Percentiles rank a stretch among this genome's conserved stretches.
Evolutionary conservation across 768 basidiomycete genomes (phyloP).

Genomic region (Tephrocybe sp.): DNA sequence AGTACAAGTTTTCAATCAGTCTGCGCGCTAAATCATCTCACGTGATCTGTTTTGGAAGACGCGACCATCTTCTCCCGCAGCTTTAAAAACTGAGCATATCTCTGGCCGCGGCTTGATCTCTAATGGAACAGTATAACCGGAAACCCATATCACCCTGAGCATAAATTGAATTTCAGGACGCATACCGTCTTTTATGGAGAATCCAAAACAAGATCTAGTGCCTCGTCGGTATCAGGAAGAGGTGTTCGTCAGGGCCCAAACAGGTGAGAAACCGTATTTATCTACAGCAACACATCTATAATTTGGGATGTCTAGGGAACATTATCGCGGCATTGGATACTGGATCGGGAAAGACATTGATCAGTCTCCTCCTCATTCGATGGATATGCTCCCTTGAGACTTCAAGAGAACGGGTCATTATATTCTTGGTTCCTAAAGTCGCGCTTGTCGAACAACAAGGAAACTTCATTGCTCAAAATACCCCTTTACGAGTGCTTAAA

Average conservation of each 20-base stretch:
- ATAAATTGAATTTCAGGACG: not conserved
- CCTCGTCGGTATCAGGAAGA: slow-evolving; percentile 70
- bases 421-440: slow-evolving; percentile 86
- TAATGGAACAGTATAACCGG: too few relatives aligned
- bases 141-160: too few relatives aligned
- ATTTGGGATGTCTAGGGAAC: slow-evolving; percentile 41
- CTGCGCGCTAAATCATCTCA: too few relatives aligned
- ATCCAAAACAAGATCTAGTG: slow-evolving; percentile 12
- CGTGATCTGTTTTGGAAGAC: too few relatives aligned
- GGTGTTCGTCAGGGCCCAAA: slow-evolving; percentile 59
- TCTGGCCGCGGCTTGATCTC: too few relatives aligned
- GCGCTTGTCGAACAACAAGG: slow-evolving; percentile 83
- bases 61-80: too few relatives aligned
- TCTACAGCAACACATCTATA: not conserved
- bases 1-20: too few relatives aligned
- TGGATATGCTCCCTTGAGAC: slow-evolving; percentile 59
- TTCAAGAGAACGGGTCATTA: slow-evolving; percentile 54
- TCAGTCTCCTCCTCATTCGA: slow-evolving; percentile 72
- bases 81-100: too few relatives aligned
- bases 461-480: slow-evolving; percentile 60
- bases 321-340: slow-evolving; percentile 75
- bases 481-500: slow-evolving; percentile 62
- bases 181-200: not conserved
- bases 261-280: slow-evolving; percentile 25
- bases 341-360: slow-evolving; percentile 77